Evolutionary conservation across 1,139 yeast genomes (phyloP), one percentile per base, ranked within the genome.

Genomic region (Diutina scorzettiae): DNA sequence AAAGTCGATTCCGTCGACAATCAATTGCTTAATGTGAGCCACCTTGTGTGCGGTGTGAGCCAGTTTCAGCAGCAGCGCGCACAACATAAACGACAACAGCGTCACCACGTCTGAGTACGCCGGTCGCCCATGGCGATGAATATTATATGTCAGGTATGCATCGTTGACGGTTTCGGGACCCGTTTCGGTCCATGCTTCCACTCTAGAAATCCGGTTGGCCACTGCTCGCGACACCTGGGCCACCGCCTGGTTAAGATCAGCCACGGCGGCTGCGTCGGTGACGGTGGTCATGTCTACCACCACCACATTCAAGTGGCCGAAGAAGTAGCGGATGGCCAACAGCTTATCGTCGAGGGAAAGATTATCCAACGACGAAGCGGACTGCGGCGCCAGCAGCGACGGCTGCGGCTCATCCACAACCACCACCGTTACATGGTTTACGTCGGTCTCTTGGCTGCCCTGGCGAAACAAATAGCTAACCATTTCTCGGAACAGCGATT

Each of bases 111-210:
- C 48, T 37, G 46, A 27, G 46, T 46, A 28, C 24, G 43, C 41
- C n/a, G 16, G 7, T 31, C 21, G 29, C 12, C 43, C 42, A 8
- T 37, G 32, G 23, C 45, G 40, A 34, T 44, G 39, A 23, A 45
- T 43, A n/a, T 43, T 42, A 4, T 37, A 29, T 37, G 41, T 21
- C 34, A 28, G 21, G 41, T 47, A 54, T 25, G 52, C 51, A 41
- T 65, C 66, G 45, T 63, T 58, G 16, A 63, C 45, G 39, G 57
- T 49, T 18, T 52, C 42, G 3, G 51, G 46, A 18, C 66, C 64
- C 24, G 73, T 66, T 2, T 81, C 81, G 0, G 76, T 69, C 82
- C 81, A 76, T 3, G 74, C 64, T 50, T 71, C 69, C 46, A 76
- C 69, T 47, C 82, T 56, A 5, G 65, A 50, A 33, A 74, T 62